A percentile compares a stretch with the other conserved stretches of the same genome.
These are phyloP conservation scores for Alternaria incomplexa DNA, from an alignment of 2,329 filamentous ascomycete genomes.

Conservation along the genomic window DNA sequence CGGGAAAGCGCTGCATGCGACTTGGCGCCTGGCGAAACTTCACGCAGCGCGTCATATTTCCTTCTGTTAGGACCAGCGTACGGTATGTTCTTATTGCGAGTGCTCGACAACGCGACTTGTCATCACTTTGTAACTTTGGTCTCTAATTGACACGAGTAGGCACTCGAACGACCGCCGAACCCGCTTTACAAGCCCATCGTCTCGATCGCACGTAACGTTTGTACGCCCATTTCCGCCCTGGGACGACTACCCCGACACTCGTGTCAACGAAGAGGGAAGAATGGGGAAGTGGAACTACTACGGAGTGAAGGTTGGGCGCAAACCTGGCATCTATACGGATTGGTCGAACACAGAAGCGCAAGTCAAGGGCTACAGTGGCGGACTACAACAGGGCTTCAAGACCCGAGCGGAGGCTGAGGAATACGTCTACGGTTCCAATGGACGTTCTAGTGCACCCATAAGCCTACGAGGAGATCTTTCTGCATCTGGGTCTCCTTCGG, in stretches of 20 bases:
- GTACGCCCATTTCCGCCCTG: conserved; percentile 3
- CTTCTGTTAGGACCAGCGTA: conserved; percentile 1
- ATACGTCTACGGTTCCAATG: conserved; percentile 63
- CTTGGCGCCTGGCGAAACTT: conserved; percentile 1
- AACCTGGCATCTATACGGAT: conserved; percentile 67
- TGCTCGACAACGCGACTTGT: not conserved
- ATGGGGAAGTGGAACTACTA: conserved; percentile 62
- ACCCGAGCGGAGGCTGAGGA: conserved; percentile 72
- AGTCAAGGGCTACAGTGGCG: conserved; percentile 74
- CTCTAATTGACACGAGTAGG: not conserved
- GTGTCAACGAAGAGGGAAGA: conserved; percentile 1
- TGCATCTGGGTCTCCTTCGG: conserved; percentile 34
- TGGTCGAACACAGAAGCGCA: conserved; percentile 76
- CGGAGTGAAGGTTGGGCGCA: conserved; percentile 63
- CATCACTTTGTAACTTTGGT: not conserved
- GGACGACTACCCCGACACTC: conserved; percentile 3
- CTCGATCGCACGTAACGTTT: not conserved
- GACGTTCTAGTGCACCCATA: conserved; percentile 31
- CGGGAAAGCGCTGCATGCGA: conserved; percentile 18
- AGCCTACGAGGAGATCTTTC: conserved; percentile 37
- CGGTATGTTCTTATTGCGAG: conserved; percentile 11
- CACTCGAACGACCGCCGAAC: not conserved
- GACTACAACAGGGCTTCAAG: conserved; percentile 59
- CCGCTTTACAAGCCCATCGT: not conserved
- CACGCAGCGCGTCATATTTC: not conserved